Percentiles rank a stretch among this genome's conserved stretches.
Evolutionary conservation across 805 yeast species (phyloP).

Genomic region (Clavispora vitiphila): DNA sequence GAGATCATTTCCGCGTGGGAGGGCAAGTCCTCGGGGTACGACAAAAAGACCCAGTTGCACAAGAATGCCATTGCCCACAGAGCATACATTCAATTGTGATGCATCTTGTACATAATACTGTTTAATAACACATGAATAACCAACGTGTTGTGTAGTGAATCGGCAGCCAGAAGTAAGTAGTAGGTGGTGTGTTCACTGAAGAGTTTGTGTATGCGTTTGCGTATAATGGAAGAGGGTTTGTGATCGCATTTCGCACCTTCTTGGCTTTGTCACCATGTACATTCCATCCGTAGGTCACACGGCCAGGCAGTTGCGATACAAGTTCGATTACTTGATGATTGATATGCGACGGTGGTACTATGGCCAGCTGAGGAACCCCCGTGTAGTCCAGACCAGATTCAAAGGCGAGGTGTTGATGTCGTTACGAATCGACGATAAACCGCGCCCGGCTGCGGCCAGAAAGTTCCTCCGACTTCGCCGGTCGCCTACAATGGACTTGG

Average conservation of each 20-base stretch:
- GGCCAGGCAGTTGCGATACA: conserved; percentile 21
- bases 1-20: conserved; percentile 73
- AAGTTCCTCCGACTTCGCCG: neutral
- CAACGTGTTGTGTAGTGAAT: no score
- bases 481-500: neutral
- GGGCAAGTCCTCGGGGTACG: conserved; percentile 80
- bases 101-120: conserved; percentile 3
- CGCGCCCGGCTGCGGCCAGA: neutral
- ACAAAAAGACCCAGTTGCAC: conserved; percentile 77
- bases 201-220: no score
- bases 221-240: no score
- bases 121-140: neutral
- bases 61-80: conserved; percentile 84
- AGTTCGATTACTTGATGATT: conserved; percentile 27
- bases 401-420: conserved; percentile 30
- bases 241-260: neutral
- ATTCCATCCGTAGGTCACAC: neutral
- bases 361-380: conserved; percentile 31
- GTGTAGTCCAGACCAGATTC: conserved; percentile 33
- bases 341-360: conserved; percentile 36
- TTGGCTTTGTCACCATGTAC: neutral
- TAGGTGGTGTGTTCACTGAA: no score
- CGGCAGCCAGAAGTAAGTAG: no score
- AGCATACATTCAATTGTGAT: conserved; percentile 54
- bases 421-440: conserved; percentile 24